These are phyloP conservation scores for Panellus pusillus DNA, from an alignment of 768 basidiomycete genomes.

Conservation along the genomic window DNA sequence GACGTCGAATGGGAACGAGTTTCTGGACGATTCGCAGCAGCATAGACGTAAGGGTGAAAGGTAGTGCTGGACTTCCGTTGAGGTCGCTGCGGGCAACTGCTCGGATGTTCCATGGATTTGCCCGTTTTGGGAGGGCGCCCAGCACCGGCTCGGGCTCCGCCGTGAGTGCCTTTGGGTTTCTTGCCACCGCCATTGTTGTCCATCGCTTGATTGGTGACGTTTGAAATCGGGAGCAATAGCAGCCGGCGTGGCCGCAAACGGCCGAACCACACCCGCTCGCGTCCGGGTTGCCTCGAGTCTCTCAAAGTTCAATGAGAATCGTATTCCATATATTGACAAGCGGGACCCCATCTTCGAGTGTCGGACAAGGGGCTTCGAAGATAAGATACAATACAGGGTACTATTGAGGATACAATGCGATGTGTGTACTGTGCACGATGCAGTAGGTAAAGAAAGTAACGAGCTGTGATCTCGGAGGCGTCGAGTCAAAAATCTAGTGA, in stretches of 20 bases:
- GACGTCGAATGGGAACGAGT: no score
- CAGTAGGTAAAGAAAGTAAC: no score
- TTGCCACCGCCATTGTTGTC: neutral
- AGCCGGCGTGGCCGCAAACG: constrained; percentile 3
- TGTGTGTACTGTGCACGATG: no score
- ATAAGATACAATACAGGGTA: no score
- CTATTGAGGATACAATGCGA: no score
- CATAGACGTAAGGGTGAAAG: neutral
- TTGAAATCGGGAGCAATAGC: constrained; percentile 4
- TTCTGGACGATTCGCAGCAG: no score
- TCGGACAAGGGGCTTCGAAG: no score
- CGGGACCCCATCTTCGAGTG: constrained; percentile 14
- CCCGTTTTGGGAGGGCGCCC: constrained; percentile 8
- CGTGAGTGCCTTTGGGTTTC: constrained; percentile 4
- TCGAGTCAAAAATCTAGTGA: no score
- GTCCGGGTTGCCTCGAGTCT: constrained; percentile 1
- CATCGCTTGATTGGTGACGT: neutral
- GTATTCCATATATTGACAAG: constrained; percentile 6
- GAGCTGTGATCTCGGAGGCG: no score
- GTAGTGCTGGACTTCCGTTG: neutral
- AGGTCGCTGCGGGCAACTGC: neutral
- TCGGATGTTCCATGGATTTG: constrained; percentile 1
- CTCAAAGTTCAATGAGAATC: constrained; percentile 18
- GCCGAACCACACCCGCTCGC: constrained; percentile 14
- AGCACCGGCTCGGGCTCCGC: constrained; percentile 9